These are phyloP conservation scores for Tilletia walkeri DNA, from an alignment of 1,284 basidiomycete genomes.

Conservation along the genomic window DNA sequence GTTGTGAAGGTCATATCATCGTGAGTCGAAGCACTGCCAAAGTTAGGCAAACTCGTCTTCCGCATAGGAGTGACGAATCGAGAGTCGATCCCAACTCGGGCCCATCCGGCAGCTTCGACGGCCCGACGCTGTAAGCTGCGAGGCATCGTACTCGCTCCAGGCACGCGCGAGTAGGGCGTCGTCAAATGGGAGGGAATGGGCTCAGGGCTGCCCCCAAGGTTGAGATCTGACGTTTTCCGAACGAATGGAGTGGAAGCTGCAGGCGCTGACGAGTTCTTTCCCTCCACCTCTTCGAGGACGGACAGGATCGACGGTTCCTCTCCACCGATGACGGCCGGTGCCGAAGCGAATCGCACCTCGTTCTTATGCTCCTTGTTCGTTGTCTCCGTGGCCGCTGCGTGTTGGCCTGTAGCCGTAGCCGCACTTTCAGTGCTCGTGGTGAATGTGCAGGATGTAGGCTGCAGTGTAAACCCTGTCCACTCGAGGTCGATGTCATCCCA, in stretches of 20 bases:
- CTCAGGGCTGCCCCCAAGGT: not conserved
- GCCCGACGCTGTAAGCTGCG: conserved; percentile 27
- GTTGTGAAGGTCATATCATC: not conserved
- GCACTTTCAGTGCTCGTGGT: not conserved
- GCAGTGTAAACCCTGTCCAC: conserved; percentile 43
- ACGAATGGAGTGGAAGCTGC: conserved; percentile 18
- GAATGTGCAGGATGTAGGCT: conserved; percentile 37
- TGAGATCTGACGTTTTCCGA: not conserved
- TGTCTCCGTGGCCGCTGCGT: not conserved
- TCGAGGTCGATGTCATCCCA: conserved; percentile 44
- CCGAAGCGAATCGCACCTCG: conserved; percentile 8
- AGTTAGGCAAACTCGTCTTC: conserved; percentile 38
- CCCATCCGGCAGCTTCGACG: conserved; percentile 23
- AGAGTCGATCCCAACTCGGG: conserved; percentile 13
- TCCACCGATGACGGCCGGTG: not conserved
- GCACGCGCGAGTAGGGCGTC: conserved; percentile 21
- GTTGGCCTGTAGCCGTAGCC: too few relatives aligned
- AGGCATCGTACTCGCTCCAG: not conserved
- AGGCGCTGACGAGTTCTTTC: not conserved
- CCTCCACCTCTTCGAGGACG: not conserved
- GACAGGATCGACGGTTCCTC: not conserved
- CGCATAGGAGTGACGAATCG: conserved; percentile 45
- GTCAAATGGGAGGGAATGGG: not conserved
- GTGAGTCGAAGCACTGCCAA: conserved; percentile 20
- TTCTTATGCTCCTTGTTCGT: not conserved